Evolutionary conservation across 2,329 filamentous ascomycete genomes (phyloP).

Genomic region (Fusarium pilosicola): DNA sequence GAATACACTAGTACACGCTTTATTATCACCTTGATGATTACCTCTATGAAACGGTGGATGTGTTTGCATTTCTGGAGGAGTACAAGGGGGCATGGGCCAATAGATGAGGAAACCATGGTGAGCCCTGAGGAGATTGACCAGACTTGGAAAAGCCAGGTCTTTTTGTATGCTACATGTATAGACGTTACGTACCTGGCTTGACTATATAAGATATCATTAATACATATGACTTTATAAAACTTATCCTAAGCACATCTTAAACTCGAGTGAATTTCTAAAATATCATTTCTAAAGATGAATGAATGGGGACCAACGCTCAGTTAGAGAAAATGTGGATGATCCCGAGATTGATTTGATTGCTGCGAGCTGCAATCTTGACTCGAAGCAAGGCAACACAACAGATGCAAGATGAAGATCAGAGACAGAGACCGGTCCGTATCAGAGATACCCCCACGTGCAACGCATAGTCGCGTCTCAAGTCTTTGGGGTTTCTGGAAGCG

Average conservation of each 20-base stretch:
- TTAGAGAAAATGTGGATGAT: neutral
- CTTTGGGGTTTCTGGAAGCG: slow-evolving; percentile 1
- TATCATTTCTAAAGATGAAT: neutral
- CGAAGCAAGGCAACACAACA: neutral
- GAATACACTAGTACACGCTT: neutral
- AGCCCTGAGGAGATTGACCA: neutral
- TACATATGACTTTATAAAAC: neutral
- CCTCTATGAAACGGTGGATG: neutral
- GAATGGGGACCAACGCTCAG: neutral
- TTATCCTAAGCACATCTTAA: neutral
- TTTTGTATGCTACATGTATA: neutral
- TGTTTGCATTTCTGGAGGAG: neutral
- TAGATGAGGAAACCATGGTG: neutral
- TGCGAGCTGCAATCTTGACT: neutral
- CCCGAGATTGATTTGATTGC: neutral
- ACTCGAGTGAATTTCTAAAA: neutral
- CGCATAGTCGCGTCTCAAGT: slow-evolving; percentile 2
- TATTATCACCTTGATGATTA: neutral
- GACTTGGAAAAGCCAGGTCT: neutral
- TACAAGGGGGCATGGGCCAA: neutral
- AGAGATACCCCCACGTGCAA: slow-evolving; percentile 19
- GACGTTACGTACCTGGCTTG: neutral
- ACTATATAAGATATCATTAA: neutral
- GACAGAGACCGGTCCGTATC: slow-evolving; percentile 21
- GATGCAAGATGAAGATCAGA: neutral